These are phyloP conservation scores for Ganoderma leucocontextum DNA, from an alignment of 1,284 basidiomycete species.

Conservation along the genomic window DNA sequence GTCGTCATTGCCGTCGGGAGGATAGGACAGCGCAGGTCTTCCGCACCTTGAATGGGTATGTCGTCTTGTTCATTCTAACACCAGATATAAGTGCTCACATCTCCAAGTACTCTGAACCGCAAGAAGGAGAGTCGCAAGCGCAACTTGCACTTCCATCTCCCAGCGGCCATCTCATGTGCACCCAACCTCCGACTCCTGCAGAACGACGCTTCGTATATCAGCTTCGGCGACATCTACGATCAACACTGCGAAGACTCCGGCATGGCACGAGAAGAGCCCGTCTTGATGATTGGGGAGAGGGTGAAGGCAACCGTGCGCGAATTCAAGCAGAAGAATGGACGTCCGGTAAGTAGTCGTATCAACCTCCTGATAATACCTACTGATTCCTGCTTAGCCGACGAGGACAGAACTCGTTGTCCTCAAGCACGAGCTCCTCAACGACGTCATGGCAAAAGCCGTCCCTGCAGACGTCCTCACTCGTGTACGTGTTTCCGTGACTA, in stretches of 20 bases:
- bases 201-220: conserved; percentile 91
- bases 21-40: conserved; percentile 94
- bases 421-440: conserved; percentile 92
- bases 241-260: conserved; percentile 83
- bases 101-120: conserved; percentile 75
- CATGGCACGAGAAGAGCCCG: conserved; percentile 89
- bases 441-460: conserved; percentile 89
- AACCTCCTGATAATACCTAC: background rate
- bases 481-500: conserved; percentile 55
- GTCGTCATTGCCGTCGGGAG: conserved; percentile 90
- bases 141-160: conserved; percentile 92
- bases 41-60: conserved; percentile 91
- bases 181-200: conserved; percentile 89
- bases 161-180: conserved; percentile 87
- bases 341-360: conserved; percentile 10
- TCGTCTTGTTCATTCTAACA: conserved; percentile 22
- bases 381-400: conserved; percentile 51
- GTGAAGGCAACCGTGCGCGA: conserved; percentile 75
- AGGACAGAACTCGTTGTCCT: conserved; percentile 79
- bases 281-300: conserved; percentile 86
- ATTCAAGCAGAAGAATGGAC: conserved; percentile 56
- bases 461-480: conserved; percentile 90
- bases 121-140: conserved; percentile 96
- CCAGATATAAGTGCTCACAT: background rate
- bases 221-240: conserved; percentile 95